Percentiles rank a stretch among this genome's conserved stretches.
These are phyloP conservation scores for Sporobolus alterniflorus DNA, from an alignment of 202 grass and related monocot genomes.

Conservation along the genomic window DNA sequence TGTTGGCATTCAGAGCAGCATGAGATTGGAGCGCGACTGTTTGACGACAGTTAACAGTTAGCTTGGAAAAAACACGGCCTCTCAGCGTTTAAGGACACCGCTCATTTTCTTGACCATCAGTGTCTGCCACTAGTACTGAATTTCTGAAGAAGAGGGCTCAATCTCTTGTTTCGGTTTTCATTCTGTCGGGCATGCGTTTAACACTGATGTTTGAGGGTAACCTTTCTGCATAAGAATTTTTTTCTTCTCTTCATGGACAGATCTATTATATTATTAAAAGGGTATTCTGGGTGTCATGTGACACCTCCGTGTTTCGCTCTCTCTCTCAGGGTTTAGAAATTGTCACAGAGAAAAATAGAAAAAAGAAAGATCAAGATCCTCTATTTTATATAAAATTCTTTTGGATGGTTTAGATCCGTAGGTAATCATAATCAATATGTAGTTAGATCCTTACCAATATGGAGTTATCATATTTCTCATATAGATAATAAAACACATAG, in stretches of 20 bases:
- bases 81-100: neutral
- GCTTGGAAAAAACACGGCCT: neutral
- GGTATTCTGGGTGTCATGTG: no score
- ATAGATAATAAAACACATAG: no score
- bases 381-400: no score
- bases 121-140: neutral
- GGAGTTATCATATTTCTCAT: no score
- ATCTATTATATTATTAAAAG: no score
- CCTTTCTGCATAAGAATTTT: neutral
- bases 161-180: neutral
- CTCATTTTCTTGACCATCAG: neutral
- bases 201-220: neutral
- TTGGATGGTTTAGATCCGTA: no score
- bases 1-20: neutral
- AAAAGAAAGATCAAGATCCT: no score
- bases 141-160: neutral
- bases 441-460: no score
- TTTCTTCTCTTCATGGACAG: neutral
- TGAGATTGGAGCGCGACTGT: neutral
- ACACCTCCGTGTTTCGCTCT: no score
- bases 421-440: no score
- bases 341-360: no score
- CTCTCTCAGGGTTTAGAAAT: no score
- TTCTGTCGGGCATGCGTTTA: neutral
- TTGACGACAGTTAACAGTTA: neutral